Conservation (phyloP, 2,329 filamentous ascomycete genomes). For the Ascochyta clinopodiicola region DNA sequence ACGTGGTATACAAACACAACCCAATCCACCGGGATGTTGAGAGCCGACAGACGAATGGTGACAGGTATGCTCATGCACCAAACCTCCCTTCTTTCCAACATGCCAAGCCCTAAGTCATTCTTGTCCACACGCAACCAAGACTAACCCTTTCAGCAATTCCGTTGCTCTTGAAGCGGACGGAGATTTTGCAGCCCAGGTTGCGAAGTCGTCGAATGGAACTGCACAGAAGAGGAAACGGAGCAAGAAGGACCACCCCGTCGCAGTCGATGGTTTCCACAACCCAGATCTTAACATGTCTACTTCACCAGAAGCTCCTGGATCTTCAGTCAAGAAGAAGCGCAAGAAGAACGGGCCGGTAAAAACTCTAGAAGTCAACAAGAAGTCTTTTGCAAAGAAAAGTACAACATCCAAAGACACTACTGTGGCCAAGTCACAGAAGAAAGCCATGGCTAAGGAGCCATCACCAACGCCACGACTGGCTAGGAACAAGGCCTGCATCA, state of each 20-base stretch:
- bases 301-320: constrained; percentile 25
- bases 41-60: constrained; percentile 16
- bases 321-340: constrained; percentile 28
- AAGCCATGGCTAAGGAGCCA: constrained; percentile 9
- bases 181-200: not conserved
- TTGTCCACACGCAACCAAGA: not conserved
- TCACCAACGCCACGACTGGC: constrained; percentile 15
- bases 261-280: constrained; percentile 18
- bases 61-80: constrained; percentile 25
- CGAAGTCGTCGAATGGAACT: not conserved
- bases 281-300: constrained; percentile 31
- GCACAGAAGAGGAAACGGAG: constrained; percentile 27
- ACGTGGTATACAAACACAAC: constrained; percentile 47
- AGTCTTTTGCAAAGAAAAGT: constrained; percentile 22
- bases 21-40: constrained; percentile 38
- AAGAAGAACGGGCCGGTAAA: constrained; percentile 22
- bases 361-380: constrained; percentile 1
- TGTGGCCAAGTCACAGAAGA: constrained; percentile 23
- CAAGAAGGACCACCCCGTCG: constrained; percentile 19
- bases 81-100: not conserved
- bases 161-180: not conserved
- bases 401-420: constrained; percentile 18
- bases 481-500: constrained; percentile 28
- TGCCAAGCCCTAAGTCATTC: not conserved
- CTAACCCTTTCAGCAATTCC: not conserved